These are phyloP conservation scores for Spathaspora passalidarum DNA, from an alignment of 805 yeast genomes.

Conservation along the genomic window DNA sequence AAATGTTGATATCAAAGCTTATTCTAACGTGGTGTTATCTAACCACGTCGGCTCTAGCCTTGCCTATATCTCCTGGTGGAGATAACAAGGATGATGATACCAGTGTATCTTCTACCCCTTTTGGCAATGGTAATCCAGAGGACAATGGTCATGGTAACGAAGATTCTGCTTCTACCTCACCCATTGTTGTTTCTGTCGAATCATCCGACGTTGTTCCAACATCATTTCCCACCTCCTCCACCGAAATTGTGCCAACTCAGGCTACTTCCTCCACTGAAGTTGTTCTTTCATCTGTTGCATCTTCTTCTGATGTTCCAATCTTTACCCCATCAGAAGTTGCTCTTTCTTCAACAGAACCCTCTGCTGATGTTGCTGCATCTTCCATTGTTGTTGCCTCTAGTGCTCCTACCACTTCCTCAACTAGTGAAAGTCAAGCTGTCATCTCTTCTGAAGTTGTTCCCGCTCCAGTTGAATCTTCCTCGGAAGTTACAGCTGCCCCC, in stretches of 20 bases:
- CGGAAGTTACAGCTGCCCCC: neutral
- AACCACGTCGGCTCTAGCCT: neutral
- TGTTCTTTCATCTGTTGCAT: neutral
- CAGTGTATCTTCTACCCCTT: neutral
- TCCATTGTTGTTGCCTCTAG: neutral
- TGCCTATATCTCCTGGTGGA: neutral
- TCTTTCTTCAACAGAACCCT: neutral
- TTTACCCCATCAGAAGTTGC: neutral
- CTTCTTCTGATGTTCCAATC: neutral
- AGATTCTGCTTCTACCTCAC: neutral
- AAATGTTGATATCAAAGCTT: slow-evolving; percentile 1
- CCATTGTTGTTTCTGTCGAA: neutral
- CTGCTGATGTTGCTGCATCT: neutral
- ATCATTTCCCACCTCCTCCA: neutral
- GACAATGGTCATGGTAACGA: neutral
- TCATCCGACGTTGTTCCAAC: neutral
- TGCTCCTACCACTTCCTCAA: neutral
- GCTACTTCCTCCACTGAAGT: neutral
- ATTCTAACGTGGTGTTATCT: neutral
- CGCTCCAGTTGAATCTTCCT: neutral
- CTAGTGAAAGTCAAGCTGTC: neutral
- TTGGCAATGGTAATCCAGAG: neutral
- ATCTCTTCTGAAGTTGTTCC: neutral
- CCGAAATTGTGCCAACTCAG: neutral
- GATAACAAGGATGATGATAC: neutral